Conservation (phyloP, 2,329 filamentous ascomycete species). For the Aspergillus brunneoviolaceus region DNA sequence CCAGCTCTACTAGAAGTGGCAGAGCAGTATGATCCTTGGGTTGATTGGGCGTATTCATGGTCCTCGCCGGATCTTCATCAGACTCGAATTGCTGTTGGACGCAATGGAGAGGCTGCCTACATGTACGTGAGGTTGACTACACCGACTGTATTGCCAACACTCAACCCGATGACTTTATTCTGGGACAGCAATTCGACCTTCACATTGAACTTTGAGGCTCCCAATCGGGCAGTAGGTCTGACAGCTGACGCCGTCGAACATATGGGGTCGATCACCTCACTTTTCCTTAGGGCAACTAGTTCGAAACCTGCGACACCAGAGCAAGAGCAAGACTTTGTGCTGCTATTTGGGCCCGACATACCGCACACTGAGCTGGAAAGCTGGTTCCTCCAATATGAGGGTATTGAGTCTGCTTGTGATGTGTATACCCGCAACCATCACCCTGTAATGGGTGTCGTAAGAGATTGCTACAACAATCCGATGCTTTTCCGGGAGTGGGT, state of each 20-base stretch:
- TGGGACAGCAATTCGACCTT: slow-evolving; percentile 29
- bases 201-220: slow-evolving; percentile 19
- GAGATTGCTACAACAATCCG: slow-evolving; percentile 28
- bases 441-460: slow-evolving; percentile 25
- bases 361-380: slow-evolving; percentile 13
- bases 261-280: slow-evolving; percentile 33
- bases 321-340: slow-evolving; percentile 25
- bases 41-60: slow-evolving; percentile 30
- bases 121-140: slow-evolving; percentile 23
- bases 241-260: slow-evolving; percentile 23
- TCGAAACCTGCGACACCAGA: slow-evolving; percentile 5
- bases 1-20: slow-evolving; percentile 25
- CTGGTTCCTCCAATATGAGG: slow-evolving; percentile 26
- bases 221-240: slow-evolving; percentile 10
- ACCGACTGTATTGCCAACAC: slow-evolving; percentile 18
- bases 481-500: slow-evolving; percentile 29
- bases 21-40: slow-evolving; percentile 33
- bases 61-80: slow-evolving; percentile 22
- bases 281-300: slow-evolving; percentile 28
- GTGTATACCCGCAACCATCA: slow-evolving; percentile 17
- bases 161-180: slow-evolving; percentile 28
- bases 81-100: slow-evolving; percentile 22
- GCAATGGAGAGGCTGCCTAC: slow-evolving; percentile 15
- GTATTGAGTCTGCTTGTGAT: slow-evolving; percentile 23
- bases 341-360: slow-evolving; percentile 29